Percentiles rank a stretch among this genome's conserved stretches.
Evolutionary conservation across 1,284 basidiomycete species (phyloP).

Genomic region (Cutaneotrichosporon sp.): DNA sequence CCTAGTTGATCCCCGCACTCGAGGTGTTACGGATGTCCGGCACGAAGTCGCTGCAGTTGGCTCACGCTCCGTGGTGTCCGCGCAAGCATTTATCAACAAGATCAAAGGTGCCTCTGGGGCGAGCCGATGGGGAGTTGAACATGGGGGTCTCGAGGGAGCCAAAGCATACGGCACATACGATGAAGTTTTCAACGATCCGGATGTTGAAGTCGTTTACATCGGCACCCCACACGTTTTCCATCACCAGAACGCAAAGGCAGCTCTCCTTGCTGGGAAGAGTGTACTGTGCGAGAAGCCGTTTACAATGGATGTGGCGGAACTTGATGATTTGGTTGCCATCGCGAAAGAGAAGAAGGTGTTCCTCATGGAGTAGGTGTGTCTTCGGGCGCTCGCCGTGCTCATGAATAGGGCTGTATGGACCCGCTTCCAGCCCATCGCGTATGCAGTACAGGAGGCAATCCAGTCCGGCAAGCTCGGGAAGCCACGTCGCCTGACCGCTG

Average conservation of each 20-base stretch:
- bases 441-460: conserved; percentile 40
- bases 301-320: conserved; percentile 51
- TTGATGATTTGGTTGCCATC: conserved; percentile 59
- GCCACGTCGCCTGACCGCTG: conserved; percentile 54
- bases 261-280: conserved; percentile 73
- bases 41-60: conserved; percentile 76
- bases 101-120: conserved; percentile 21
- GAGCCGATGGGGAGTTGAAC: conserved; percentile 24
- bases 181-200: conserved; percentile 64
- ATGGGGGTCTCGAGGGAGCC: conserved; percentile 45
- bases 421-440: conserved; percentile 47
- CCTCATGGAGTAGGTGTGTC: conserved; percentile 84
- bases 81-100: conserved; percentile 62
- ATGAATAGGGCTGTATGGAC: conserved; percentile 52
- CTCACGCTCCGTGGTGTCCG: conserved; percentile 65
- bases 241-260: conserved; percentile 69
- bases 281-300: conserved; percentile 74
- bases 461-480: conserved; percentile 41
- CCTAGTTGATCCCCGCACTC: conserved; percentile 40
- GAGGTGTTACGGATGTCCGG: conserved; percentile 60
- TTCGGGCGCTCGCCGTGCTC: conserved; percentile 52
- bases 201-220: conserved; percentile 73
- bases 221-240: conserved; percentile 83
- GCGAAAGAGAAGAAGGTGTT: conserved; percentile 72
- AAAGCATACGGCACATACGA: conserved; percentile 72